phyloP scores from a whole-genome alignment of 208 protist species.

The Tritrichomonas musculus region DNA sequence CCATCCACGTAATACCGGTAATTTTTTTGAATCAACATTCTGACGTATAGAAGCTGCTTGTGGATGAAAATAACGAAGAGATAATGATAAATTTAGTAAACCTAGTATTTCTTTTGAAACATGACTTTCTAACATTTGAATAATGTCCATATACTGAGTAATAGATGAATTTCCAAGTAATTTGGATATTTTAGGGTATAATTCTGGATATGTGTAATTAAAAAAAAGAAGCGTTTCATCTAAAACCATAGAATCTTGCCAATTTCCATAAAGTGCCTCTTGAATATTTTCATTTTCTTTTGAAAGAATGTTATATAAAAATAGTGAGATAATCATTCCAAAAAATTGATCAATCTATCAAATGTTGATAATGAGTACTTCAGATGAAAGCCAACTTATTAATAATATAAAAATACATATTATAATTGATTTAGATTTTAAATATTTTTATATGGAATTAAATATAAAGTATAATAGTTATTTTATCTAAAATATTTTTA shows the following conservation, averaged over 20 bases:
- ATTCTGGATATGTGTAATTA: background rate
- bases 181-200: background rate
- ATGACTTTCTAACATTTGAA: background rate
- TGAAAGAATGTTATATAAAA: too few relatives aligned
- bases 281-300: too few relatives aligned
- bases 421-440: too few relatives aligned
- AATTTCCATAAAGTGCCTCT: background rate
- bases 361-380: too few relatives aligned
- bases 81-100: background rate
- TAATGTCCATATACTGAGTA: background rate
- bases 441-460: too few relatives aligned
- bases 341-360: too few relatives aligned
- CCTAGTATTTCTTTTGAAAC: background rate
- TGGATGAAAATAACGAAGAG: slow-evolving; percentile 22
- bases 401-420: too few relatives aligned
- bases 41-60: background rate
- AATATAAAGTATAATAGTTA: too few relatives aligned
- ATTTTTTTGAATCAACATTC: background rate
- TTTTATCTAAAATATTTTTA: too few relatives aligned
- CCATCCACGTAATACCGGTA: background rate
- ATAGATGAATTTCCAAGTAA: background rate
- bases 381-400: too few relatives aligned
- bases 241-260: background rate
- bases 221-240: slow-evolving; percentile 17
- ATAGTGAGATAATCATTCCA: too few relatives aligned